Evolutionary conservation across 441 rosid species (phyloP), one percentile per base, ranked within the genome.

Genomic region (Gossypium trilobum): DNA sequence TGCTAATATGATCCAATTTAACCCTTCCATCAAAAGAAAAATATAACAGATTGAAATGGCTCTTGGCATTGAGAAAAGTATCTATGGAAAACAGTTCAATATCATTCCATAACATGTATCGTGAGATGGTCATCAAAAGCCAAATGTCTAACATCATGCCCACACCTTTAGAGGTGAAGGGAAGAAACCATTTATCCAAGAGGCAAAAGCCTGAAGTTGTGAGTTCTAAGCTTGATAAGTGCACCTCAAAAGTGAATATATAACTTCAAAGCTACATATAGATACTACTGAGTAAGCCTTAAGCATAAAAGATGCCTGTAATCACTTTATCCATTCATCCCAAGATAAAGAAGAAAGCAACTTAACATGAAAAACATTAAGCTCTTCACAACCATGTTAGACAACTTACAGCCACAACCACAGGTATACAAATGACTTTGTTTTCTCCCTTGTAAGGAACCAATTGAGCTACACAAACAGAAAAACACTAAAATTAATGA

Each of bases 321-420:
- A n/a, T 59, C 64, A 59, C 60, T 68, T 23, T 2, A 0, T 11
- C 72, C 27, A 4, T 0, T 16, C 14, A 16, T 51, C 58, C 59
- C 2, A 61, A 51, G 36, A 73, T 16, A 5, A 50, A 13, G 62
- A 51, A 33, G 19, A n/a, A 73, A 57, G 44, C 23, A 1, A 71
- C 9, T 57, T 42, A 27, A 50, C 7, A 50, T 33, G 8, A 33
- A 2, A 19, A 31, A 11, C 33, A 8, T 31, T 33, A 16, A 72
- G 23, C 48, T 33, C 39, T 50, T 51, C 60, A 44, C 16, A 73
- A 55, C 31, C 0, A 64, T 11, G 27, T 46, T 19, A 61, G 69
- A 60, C 3, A 59, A 84, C 98, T 90, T 86, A 95, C 99, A 23
- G 89, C 98, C 72, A 91, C 97, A 70, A 93, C 87, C 14, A 78